Percentiles rank a stretch among this genome's conserved stretches.
Evolutionary conservation across 345 rosid species (phyloP).

Genomic region (Cardiospermum halicacabum): DNA sequence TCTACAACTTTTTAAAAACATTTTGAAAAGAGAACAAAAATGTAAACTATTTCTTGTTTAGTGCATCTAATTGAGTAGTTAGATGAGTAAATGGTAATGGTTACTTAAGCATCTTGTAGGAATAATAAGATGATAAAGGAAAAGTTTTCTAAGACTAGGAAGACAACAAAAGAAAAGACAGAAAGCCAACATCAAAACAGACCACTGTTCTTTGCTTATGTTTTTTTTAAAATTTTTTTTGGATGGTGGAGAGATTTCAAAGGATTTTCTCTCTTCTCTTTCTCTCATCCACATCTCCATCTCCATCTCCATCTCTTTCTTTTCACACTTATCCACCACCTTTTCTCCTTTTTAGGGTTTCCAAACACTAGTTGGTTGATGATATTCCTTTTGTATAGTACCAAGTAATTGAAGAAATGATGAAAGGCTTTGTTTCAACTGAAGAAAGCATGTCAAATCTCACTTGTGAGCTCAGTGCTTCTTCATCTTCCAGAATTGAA

Average conservation of each 20-base stretch:
- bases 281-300: constrained; percentile 29
- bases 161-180: constrained; percentile 45
- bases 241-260: constrained; percentile 31
- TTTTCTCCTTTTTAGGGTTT: constrained; percentile 39
- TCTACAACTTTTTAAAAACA: no score
- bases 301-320: constrained; percentile 11
- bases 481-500: constrained; percentile 48
- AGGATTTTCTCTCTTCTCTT: constrained; percentile 28
- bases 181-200: constrained; percentile 43
- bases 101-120: neutral
- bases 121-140: constrained; percentile 12
- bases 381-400: no score
- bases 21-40: no score
- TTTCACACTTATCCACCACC: neutral
- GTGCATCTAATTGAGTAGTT: no score
- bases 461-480: constrained; percentile 62
- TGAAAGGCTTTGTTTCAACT: constrained; percentile 28
- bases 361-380: constrained; percentile 13
- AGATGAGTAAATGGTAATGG: neutral
- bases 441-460: constrained; percentile 66
- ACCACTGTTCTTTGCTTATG: constrained; percentile 24
- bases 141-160: constrained; percentile 12
- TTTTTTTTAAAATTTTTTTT: no score
- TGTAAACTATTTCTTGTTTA: no score
- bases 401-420: constrained; percentile 17